Conservation (phyloP, 495 filamentous ascomycete species). For the Tirmania nivea region DNA sequence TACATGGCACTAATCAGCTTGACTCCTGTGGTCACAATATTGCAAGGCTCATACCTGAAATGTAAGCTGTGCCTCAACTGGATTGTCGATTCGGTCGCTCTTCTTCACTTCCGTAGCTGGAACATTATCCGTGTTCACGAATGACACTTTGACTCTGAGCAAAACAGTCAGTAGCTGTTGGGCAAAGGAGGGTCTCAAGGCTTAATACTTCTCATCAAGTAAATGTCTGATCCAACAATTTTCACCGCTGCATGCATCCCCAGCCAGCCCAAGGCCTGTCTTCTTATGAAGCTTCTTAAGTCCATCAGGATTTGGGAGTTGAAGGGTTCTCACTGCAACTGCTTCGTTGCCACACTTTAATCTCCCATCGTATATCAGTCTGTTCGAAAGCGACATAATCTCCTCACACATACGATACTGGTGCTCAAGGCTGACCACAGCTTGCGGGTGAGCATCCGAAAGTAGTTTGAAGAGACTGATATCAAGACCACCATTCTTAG, state of each 20-base stretch:
- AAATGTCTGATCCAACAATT: conserved; percentile 72
- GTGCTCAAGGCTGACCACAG: conserved; percentile 75
- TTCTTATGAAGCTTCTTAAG: conserved; percentile 20
- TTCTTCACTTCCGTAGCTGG: conserved; percentile 44
- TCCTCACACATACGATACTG: conserved; percentile 98
- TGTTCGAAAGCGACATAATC: conserved; percentile 84
- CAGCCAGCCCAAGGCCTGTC: neutral
- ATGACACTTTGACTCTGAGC: conserved; percentile 37
- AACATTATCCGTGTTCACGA: conserved; percentile 71
- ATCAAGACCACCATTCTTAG: conserved; percentile 68
- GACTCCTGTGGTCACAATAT: neutral
- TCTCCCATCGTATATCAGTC: conserved; percentile 69
- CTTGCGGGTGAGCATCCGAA: conserved; percentile 64
- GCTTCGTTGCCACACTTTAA: conserved; percentile 69
- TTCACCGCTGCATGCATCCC: conserved; percentile 7
- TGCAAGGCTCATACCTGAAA: conserved; percentile 3
- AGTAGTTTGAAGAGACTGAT: conserved; percentile 82
- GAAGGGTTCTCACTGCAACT: conserved; percentile 42
- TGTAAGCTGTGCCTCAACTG: conserved; percentile 47
- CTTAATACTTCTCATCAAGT: conserved; percentile 24
- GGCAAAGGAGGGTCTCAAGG: neutral
- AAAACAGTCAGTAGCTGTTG: neutral
- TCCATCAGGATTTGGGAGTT: conserved; percentile 37
- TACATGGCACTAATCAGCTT: neutral
- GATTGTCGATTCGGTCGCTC: conserved; percentile 72